Base-by-base conservation (phyloP, 2,329 filamentous ascomycete species). In the Nothophoma quercina region DNA sequence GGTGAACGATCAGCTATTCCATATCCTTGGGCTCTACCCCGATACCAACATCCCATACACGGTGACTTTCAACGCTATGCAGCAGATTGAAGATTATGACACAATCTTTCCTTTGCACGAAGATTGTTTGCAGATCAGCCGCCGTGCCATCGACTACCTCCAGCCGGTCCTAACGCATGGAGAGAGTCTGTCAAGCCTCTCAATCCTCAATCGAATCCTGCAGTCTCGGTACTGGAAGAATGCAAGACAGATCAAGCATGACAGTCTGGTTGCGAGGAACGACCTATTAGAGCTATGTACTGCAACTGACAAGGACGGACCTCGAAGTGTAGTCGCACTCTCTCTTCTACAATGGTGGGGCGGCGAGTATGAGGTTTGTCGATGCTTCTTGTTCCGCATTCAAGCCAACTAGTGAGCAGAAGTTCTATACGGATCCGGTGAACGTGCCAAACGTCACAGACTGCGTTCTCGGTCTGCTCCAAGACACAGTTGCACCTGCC, bases 81-180 rank as follows among this genome's bases (percentile, higher is more conserved):
- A 52, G 5, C 43, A 64, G 19, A 43, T 51, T 7, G 30, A 19
- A 1, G 36, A 43, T 9, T 34, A 54, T 9, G 56, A 63, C 19
- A 56, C 59, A 1, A 33, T 68, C 8, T 67, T 69, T 36, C 61
- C 68, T 0, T 51, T 70, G 13, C 68, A 70, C 19, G 55, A 63
- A 13, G 51, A 51, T 4, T 70, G 68, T 39, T 45, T 70, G 5
- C 42, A 56, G 4, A 65, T 62, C 12, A 55, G 59, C 15, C 62
- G 62, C 34, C 48, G 61, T 21, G 61, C 48, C 10, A 56, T 67
- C 2, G 40, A 64, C 2, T 26, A 52, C 15, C 36, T 48, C 22
- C 45, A 18, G 44, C 25, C 26, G 39, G 23, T 23, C 21, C 8
- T 3, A 16, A 13, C 7, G 19, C 44, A 22, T 12, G 19, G 44